These are phyloP conservation scores for Chloroidium sp. DNA, from an alignment of 163 green algal species.

Conservation along the genomic window DNA sequence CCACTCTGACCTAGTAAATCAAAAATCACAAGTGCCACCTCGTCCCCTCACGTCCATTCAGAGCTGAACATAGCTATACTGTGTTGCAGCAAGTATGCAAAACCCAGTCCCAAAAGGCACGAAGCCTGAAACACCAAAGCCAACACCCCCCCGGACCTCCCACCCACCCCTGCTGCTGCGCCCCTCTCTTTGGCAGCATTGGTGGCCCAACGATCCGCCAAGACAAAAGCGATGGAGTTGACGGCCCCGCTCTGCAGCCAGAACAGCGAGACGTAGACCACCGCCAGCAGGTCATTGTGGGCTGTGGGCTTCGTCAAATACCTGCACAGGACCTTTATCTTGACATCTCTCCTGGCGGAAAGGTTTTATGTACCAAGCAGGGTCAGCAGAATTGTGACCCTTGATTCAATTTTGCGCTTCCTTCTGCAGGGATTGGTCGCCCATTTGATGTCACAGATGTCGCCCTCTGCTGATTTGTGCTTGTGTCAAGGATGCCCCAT, in stretches of 20 bases:
- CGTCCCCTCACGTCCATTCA: no score
- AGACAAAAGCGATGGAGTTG: slow-evolving; percentile 60
- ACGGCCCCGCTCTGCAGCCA: slow-evolving; percentile 50
- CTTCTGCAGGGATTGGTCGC: no score
- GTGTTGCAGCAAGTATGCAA: slow-evolving; percentile 10
- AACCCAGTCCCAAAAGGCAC: slow-evolving; percentile 51
- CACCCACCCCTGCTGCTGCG: neutral
- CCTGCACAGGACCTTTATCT: neutral
- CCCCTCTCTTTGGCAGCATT: neutral
- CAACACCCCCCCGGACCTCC: slow-evolving; percentile 47
- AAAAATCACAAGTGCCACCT: no score
- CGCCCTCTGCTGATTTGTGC: no score
- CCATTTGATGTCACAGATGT: no score
- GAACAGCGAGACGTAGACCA: slow-evolving; percentile 42
- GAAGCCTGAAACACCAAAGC: slow-evolving; percentile 57
- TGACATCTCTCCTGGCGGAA: slow-evolving; percentile 17
- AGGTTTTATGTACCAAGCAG: slow-evolving; percentile 19
- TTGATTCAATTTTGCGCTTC: no score
- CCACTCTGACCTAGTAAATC: no score
- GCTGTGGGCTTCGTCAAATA: no score
- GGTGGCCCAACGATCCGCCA: slow-evolving; percentile 49
- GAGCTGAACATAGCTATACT: no score
- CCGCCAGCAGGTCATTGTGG: slow-evolving; percentile 17
- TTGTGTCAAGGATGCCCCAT: no score
- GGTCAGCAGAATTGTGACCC: no score